Base-by-base conservation (phyloP, 2,329 filamentous ascomycete genomes). In the Fulvia fulva region DNA sequence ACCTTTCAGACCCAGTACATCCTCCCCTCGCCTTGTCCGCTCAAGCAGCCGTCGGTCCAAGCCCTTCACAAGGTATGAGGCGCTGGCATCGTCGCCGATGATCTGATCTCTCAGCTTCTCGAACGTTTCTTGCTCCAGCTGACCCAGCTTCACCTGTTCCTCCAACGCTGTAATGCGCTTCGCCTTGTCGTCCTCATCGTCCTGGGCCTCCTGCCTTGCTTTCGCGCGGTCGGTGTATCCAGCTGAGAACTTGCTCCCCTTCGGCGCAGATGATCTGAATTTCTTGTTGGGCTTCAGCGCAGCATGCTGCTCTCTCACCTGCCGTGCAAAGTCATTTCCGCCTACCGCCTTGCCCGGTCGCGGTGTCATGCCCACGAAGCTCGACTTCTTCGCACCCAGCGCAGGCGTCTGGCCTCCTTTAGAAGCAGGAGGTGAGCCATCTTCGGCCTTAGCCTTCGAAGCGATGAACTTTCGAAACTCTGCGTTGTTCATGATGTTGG, bases 41-140 rank as follows among this genome's bases (percentile, higher is more conserved):
- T 89, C 84, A 26, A 92, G 77, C 12, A 97, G 78, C 72, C 89
- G 88, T 71, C 91, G 89, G 74, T 99, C 94, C 51, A 99, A 76
- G 0, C 94, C 94, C 71, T 97, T 97, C 50, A 97, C 87, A 64
- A 97, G 76, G 79, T 96, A 91, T 14, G 91, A 96, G 66, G 86
- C 90, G 14, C 79, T 79, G 22, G 92, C 75, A 71, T 96, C 89
- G 7, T 92, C 93, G 3, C 91, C 92, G 0, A 90, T 79, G 56
- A 97, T 90, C 66, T 95, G 83, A 62, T 83, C 83, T 32, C 88
- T 80, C 43, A 93, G 74, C 67, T 82, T 85, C 67, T 93, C 87
- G 71, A 95, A 96, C 0, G 87, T 91, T 51, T 82, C 83, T 65
- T 85, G 82, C 65, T 95, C 89, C 63, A 97, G 91, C 74, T 96